A percentile compares a stretch with the other conserved stretches of the same genome.
Evolutionary conservation across 371 early-diverging fungal genomes (phyloP).

Genomic region (Batkoa obscura): DNA sequence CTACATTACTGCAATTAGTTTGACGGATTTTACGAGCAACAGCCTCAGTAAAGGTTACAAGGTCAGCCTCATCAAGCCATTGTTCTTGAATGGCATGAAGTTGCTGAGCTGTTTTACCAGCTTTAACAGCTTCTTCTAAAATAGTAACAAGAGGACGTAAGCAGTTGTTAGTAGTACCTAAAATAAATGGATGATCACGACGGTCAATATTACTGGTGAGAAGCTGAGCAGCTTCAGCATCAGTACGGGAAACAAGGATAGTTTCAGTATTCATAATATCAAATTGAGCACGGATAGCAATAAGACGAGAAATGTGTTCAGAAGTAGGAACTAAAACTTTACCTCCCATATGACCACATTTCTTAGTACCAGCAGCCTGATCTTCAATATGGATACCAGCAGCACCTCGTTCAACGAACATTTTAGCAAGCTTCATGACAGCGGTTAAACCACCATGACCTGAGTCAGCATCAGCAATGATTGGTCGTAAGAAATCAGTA

Average conservation of each 20-base stretch:
- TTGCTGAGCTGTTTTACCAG: conserved; percentile 50
- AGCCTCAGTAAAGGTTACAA: conserved; percentile 69
- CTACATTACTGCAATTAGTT: conserved; percentile 22
- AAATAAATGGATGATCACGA: conserved; percentile 91
- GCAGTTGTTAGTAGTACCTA: conserved; percentile 72
- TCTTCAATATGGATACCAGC: conserved; percentile 89
- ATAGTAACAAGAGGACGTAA: conserved; percentile 49
- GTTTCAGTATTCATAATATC: conserved; percentile 97
- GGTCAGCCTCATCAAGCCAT: conserved; percentile 68
- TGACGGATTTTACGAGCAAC: conserved; percentile 55
- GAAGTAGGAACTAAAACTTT: conserved; percentile 93
- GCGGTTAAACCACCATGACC: conserved; percentile 91
- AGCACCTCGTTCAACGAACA: conserved; percentile 86
- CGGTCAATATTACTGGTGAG: conserved; percentile 89
- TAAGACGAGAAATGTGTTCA: conserved; percentile 93
- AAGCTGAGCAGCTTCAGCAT: conserved; percentile 94
- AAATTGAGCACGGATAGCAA: conserved; percentile 89
- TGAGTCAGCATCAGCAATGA: conserved; percentile 96
- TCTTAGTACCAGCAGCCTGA: conserved; percentile 88
- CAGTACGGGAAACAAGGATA: conserved; percentile 85
- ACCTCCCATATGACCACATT: conserved; percentile 98
- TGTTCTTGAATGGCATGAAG: conserved; percentile 73
- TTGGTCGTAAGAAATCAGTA: conserved; percentile 84
- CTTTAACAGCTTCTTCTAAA: conserved; percentile 59
- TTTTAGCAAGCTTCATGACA: conserved; percentile 79